phyloP scores from a whole-genome alignment of 106 monocot species.

The Posidonia australis region DNA sequence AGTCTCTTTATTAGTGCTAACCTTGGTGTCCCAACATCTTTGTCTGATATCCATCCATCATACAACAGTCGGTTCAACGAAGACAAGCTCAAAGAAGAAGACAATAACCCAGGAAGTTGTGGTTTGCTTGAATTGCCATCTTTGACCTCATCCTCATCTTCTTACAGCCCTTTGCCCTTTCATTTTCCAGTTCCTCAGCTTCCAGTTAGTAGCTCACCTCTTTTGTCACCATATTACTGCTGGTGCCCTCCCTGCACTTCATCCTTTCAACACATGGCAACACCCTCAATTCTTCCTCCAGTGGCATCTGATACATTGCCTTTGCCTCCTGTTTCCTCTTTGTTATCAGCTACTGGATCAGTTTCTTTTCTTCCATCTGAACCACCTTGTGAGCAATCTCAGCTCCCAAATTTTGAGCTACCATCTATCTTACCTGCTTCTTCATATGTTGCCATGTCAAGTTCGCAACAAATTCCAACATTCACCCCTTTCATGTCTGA shows the following conservation, averaged over 20 bases:
- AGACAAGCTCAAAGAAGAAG: constrained; percentile 1
- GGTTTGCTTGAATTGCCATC: constrained; percentile 13
- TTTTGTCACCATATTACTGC: constrained; percentile 81
- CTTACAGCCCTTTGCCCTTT: constrained; percentile 21
- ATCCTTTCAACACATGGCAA: constrained; percentile 23
- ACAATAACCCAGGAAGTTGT: neutral
- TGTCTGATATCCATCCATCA: neutral
- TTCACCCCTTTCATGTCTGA: constrained; percentile 90
- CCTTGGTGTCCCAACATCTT: constrained; percentile 1
- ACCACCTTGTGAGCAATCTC: constrained; percentile 14
- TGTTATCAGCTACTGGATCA: constrained; percentile 18
- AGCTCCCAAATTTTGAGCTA: constrained; percentile 25
- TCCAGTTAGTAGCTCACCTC: constrained; percentile 7
- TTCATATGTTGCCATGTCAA: constrained; percentile 36
- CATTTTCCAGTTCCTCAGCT: constrained; percentile 17
- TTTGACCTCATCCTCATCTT: constrained; percentile 12
- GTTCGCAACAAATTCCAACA: constrained; percentile 51
- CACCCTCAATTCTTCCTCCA: constrained; percentile 8
- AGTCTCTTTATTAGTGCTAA: constrained; percentile 2
- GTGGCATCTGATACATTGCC: constrained; percentile 26
- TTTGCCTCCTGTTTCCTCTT: constrained; percentile 48
- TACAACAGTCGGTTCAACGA: neutral
- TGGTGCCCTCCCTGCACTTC: constrained; percentile 67
- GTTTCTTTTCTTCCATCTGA: constrained; percentile 17
- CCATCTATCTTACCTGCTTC: constrained; percentile 35